phyloP scores from a whole-genome alignment of 2,329 filamentous ascomycete species.

The Nemania bipapillata region DNA sequence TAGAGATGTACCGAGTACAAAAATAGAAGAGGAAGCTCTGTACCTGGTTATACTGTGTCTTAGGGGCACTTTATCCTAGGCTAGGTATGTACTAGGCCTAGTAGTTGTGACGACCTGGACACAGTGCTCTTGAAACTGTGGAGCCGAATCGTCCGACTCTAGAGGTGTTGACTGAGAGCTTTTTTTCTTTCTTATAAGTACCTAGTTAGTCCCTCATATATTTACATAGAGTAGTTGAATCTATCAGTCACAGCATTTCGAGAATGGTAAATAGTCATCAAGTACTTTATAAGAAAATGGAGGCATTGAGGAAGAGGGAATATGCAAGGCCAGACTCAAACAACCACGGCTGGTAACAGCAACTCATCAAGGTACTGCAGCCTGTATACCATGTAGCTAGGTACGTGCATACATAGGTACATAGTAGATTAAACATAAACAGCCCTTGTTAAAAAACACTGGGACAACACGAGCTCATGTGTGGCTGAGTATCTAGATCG shows the following conservation, averaged over 20 bases:
- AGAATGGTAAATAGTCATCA: not conserved
- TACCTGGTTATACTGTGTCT: slow-evolving; percentile 20
- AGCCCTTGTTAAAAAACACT: slow-evolving; percentile 12
- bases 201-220: no score
- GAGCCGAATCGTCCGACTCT: not conserved
- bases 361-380: not conserved
- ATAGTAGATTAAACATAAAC: not conserved
- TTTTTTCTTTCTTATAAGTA: not conserved
- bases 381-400: no score
- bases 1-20: slow-evolving; percentile 16
- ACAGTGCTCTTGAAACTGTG: not conserved
- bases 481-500: slow-evolving; percentile 10
- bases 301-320: not conserved
- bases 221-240: not conserved
- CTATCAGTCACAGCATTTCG: not conserved
- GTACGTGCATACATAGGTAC: no score
- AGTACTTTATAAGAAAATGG: no score
- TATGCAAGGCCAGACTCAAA: not conserved
- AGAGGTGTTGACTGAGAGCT: not conserved
- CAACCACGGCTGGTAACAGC: not conserved
- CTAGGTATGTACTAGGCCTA: not conserved
- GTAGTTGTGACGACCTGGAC: not conserved
- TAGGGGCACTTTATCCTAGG: slow-evolving; percentile 14
- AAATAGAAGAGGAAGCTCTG: slow-evolving; percentile 16
- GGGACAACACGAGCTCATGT: slow-evolving; percentile 23